Evolutionary conservation across 2,329 filamentous ascomycete species (phyloP), one percentile per base, ranked within the genome.

Genomic region (Fusarium udum): DNA sequence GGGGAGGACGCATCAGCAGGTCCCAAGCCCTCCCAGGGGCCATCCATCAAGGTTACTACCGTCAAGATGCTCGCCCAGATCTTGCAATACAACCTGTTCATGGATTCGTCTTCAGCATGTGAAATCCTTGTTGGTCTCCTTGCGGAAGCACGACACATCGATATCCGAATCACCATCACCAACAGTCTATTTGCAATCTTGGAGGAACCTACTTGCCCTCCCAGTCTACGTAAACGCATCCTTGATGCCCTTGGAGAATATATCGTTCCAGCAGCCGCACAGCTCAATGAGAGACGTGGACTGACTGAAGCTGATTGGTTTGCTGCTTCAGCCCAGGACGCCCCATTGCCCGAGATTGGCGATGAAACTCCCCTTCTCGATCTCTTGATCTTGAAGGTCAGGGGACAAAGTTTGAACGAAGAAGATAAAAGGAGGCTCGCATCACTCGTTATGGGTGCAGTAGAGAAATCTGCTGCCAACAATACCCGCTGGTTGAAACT

Each of bases 11-110:
- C 22, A 37, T 18, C 43, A 43, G 16, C 32, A 7, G 31, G 56
- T 20, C 16, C 42, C 3, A 43, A 32, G 6, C 2, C 14, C n/a
- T 52, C 37, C 7, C 60, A 48, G 16, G 15, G 46, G 6, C 74
- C 79, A 6, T 60, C 72, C 7, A 73, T 83, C 57, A 83, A 82
- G 61, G 74, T 83, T 10, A 80, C 78, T 2, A 83, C 81, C 0
- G 74, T 83, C 56, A 82, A 83, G 57, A 81, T 83, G 78, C 73
- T 83, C n/a, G 79, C 79, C 1, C 79, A 82, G 43, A 56, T 83
- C 3, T 71, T 83, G 4, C 71, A 79, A 16, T 72, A 76, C 7
- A 79, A 75, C 9, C 63, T 73, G 3, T 80, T 80, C 22, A 63
- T 83, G 12, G 71, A 77, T 32, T 59, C 75, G 14, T 39, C 53